phyloP scores from a whole-genome alignment of 352 stramenopile species.

The Pythium folliculosum region DNA sequence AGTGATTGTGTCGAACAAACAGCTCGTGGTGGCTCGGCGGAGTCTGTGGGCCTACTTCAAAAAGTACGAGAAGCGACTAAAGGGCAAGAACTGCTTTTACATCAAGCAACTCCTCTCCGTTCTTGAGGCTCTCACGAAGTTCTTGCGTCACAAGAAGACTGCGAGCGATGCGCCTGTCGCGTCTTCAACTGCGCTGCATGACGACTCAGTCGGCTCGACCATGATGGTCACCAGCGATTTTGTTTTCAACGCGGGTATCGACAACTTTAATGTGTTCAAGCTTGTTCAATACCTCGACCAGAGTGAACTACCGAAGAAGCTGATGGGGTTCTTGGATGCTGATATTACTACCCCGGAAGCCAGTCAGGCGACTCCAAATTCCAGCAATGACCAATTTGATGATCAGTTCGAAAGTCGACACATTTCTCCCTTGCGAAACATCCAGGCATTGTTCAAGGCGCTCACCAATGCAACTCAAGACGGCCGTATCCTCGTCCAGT shows the following conservation, averaged over 20 bases:
- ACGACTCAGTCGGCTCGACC: constrained; percentile 35
- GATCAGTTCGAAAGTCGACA: constrained; percentile 70
- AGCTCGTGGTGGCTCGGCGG: constrained; percentile 67
- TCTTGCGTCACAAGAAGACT: constrained; percentile 44
- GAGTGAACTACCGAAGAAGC: constrained; percentile 82
- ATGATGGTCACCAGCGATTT: constrained; percentile 89
- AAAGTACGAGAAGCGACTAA: constrained; percentile 87
- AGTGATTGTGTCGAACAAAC: constrained; percentile 71
- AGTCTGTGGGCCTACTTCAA: constrained; percentile 87
- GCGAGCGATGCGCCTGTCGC: neutral
- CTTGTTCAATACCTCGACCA: constrained; percentile 80
- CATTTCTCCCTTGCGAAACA: constrained; percentile 80
- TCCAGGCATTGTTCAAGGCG: constrained; percentile 75
- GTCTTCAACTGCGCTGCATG: constrained; percentile 12
- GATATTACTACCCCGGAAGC: constrained; percentile 20
- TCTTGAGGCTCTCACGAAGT: constrained; percentile 77
- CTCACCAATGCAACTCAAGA: constrained; percentile 71
- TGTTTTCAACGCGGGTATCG: constrained; percentile 71
- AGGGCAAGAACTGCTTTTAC: constrained; percentile 88
- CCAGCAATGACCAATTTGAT: constrained; percentile 26
- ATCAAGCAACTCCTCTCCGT: constrained; percentile 88
- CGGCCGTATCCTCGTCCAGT: constrained; percentile 71
- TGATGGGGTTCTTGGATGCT: constrained; percentile 76
- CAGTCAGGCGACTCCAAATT: neutral
- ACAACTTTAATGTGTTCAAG: constrained; percentile 92